phyloP scores from a whole-genome alignment of 495 filamentous ascomycete species.

The Neurospora pannonica region DNA sequence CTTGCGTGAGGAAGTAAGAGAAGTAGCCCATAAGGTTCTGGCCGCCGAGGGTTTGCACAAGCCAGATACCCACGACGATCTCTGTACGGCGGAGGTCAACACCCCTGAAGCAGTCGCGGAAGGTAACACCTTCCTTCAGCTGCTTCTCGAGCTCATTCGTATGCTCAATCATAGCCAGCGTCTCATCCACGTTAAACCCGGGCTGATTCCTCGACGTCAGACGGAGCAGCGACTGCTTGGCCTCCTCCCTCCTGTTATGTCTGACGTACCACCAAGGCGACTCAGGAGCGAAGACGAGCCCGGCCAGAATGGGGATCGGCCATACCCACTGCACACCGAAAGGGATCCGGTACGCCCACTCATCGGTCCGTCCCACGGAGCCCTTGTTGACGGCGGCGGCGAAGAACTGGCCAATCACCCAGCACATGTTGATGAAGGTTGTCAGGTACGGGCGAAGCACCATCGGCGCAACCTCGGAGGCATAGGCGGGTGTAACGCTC shows the following conservation, averaged over 20 bases:
- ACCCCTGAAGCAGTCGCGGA: slow-evolving; percentile 58
- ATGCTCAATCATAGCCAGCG: slow-evolving; percentile 62
- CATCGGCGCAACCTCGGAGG: slow-evolving; percentile 58
- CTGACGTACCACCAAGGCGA: slow-evolving; percentile 65
- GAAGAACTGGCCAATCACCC: slow-evolving; percentile 62
- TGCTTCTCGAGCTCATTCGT: slow-evolving; percentile 57
- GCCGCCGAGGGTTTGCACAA: slow-evolving; percentile 58
- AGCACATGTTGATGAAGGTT: slow-evolving; percentile 65
- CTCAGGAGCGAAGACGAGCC: slow-evolving; percentile 54
- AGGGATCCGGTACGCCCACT: slow-evolving; percentile 57
- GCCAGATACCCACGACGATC: slow-evolving; percentile 56
- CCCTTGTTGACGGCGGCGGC: slow-evolving; percentile 52
- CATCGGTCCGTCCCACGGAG: slow-evolving; percentile 38
- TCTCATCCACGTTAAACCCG: slow-evolving; percentile 52
- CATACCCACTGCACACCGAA: slow-evolving; percentile 68
- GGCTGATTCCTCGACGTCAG: slow-evolving; percentile 44
- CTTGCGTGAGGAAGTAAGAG: slow-evolving; percentile 59
- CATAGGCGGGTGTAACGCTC: slow-evolving; percentile 59
- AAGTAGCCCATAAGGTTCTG: slow-evolving; percentile 61
- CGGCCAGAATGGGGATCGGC: slow-evolving; percentile 56
- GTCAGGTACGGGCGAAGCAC: slow-evolving; percentile 56
- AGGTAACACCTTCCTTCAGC: slow-evolving; percentile 46
- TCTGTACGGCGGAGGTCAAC: slow-evolving; percentile 57
- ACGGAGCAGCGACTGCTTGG: slow-evolving; percentile 48
- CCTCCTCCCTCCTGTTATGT: slow-evolving; percentile 44